Base-by-base conservation (phyloP, 371 early-diverging fungal genomes). In the Mortierella sp. region DNA sequence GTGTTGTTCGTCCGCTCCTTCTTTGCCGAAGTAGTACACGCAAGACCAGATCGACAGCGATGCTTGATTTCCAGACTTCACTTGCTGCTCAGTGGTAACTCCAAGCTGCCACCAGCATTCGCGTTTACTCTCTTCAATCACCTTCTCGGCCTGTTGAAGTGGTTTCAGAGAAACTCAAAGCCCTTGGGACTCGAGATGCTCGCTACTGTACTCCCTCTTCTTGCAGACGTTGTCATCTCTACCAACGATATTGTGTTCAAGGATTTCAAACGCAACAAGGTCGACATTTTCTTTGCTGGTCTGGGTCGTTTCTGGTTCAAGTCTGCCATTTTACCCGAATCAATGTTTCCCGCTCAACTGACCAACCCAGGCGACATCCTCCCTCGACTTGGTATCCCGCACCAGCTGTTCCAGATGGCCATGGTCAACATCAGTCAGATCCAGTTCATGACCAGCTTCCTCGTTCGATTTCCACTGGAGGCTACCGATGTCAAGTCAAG, bases 281-380 rank as follows among this genome's bases (percentile, higher is more conserved):
- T 93, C 51, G 94, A 94, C 48, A 79, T 90, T 53, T 79, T 92
- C 67, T 77, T 93, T 40, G 79, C 88, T 3, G 90, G 89, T 55
- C 90, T 92, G 5, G 93, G 93, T 13, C 90, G 90, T 4, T 92
- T 94, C 74, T 93, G 93, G 93, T 92, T 94, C 75, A 88, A 82
- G 0, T 86, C 90, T 53, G 91, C 91, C 59, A 71, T 81, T 11
- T 87, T 90, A 28, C 93, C 93, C 0, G 77, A 83, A 0, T 77
- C 88, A 26, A 89, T 93, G 90, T 94, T 93, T 77, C 93, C 93
- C 2, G 31, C 78, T 3, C 75, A 50, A 9, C 61, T 87, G 46
- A 76, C 54, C 9, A 50, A 76, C 14, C 28, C 31, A 2, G 46
- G 72, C n/a, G 80, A 89, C 10, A 70, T 88, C 0, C 88, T 92